A percentile compares a stretch with the other conserved stretches of the same genome.
Evolutionary conservation across 2,329 filamentous ascomycete genomes (phyloP).

Genomic region (Trichoderma aggressivum): DNA sequence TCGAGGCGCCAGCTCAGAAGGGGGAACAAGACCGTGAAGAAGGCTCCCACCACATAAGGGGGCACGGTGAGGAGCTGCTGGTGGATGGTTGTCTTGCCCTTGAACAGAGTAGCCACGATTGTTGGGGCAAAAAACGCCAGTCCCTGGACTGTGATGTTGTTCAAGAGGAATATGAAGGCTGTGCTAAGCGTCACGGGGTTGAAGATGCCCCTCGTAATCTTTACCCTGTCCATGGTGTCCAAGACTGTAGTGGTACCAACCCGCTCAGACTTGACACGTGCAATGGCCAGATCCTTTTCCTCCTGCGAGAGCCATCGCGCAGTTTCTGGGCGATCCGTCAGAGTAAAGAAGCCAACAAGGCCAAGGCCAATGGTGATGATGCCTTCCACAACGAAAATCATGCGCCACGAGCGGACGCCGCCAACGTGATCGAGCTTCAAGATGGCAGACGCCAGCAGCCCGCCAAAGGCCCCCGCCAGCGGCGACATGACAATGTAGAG

Average conservation of each 20-base stretch:
- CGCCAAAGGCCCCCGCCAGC: conserved; percentile 68
- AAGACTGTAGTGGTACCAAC: conserved; percentile 60
- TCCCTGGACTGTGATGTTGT: conserved; percentile 55
- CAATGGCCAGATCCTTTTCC: conserved; percentile 64
- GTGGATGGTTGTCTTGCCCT: conserved; percentile 49
- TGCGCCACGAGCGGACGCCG: conserved; percentile 56
- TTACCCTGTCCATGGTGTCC: conserved; percentile 58
- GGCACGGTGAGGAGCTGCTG: conserved; percentile 70
- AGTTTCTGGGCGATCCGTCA: conserved; percentile 67
- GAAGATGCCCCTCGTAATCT: conserved; percentile 60
- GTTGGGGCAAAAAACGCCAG: conserved; percentile 68
- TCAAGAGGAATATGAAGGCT: conserved; percentile 57
- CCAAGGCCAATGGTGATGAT: conserved; percentile 54
- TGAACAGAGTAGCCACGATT: conserved; percentile 67
- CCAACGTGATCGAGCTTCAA: conserved; percentile 59
- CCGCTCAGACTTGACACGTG: conserved; percentile 66
- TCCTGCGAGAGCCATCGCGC: conserved; percentile 63
- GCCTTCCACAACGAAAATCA: conserved; percentile 70
- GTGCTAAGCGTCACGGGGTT: conserved; percentile 58
- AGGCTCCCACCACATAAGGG: conserved; percentile 65
- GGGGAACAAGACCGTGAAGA: conserved; percentile 62
- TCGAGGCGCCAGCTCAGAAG: conserved; percentile 60
- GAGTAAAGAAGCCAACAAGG: conserved; percentile 59
- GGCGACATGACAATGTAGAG: conserved; percentile 70
- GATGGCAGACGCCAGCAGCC: conserved; percentile 62